phyloP scores from a whole-genome alignment of 129 eudicot genomes.

The Heracleum sosnowskyi region DNA sequence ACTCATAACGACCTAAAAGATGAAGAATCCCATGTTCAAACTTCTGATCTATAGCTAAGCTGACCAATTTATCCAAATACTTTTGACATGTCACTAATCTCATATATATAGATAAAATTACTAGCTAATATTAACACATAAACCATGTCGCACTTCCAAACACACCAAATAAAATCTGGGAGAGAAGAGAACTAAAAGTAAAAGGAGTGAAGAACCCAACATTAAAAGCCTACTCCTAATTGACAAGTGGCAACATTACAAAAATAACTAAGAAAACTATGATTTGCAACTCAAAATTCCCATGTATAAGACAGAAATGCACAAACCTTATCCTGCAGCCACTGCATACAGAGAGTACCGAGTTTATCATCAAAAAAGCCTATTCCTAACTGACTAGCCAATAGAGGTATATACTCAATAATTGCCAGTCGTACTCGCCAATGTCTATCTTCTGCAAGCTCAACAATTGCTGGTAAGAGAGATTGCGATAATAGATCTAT shows the following conservation, averaged over 20 bases:
- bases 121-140: neutral
- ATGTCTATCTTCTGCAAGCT: slow-evolving; percentile 99
- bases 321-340: slow-evolving; percentile 95
- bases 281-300: neutral
- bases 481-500: slow-evolving; percentile 94
- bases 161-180: neutral
- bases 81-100: neutral
- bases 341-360: slow-evolving; percentile 97
- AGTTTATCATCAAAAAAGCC: slow-evolving; percentile 98
- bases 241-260: neutral
- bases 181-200: neutral
- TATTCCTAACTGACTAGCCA: slow-evolving; percentile 97
- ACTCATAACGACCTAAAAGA: neutral
- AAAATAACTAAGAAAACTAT: neutral
- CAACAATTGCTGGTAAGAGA: slow-evolving; percentile 88
- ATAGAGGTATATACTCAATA: slow-evolving; percentile 88
- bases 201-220: neutral
- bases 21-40: neutral
- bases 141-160: neutral
- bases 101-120: neutral
- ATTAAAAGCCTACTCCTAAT: too few relatives aligned
- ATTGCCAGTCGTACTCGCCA: slow-evolving; percentile 99
- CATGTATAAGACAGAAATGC: neutral
- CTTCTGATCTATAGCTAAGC: neutral
- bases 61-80: neutral